Evolutionary conservation across 2,329 filamentous ascomycete species (phyloP), one percentile per base, ranked within the genome.

Genomic region (Dryadomyces sulphureus): DNA sequence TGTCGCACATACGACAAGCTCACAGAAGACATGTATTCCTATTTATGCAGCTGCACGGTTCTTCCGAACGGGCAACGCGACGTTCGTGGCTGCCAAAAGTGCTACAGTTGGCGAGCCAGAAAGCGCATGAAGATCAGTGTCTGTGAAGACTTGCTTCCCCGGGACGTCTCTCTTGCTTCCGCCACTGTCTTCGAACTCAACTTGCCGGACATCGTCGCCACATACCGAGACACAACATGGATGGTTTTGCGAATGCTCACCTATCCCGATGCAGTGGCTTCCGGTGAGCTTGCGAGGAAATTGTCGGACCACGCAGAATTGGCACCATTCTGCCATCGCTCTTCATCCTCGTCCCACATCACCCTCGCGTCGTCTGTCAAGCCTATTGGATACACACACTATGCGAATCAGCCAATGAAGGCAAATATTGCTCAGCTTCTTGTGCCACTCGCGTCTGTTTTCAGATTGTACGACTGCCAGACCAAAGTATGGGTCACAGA

Each of bases 381-480:
- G 24, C 7, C 43, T 0, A 48, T 62, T 16, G 39, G 55, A 3
- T 53, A 54, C 38, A 70, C 71, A 0, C 75, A 79, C 50, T 77
- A 72, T 48, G 57, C 57, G 0, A 54, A 43, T 1, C 60, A 61
- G 25, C 36, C 42, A 0, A 64, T 77, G 35, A 66, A 68, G 1
- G 60, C 65, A 0, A 50, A 55, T 1, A 53, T 64, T n/a, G 55
- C 59, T 7, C 56, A 63, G 2, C 59, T 79, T 0, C 65, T 66
- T 44, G 59, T 68, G 2, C 64, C 65, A 0, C 69, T 69, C 43
- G 70, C 65, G 0, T 49, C 75, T 9, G 60, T 55, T 1, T 65
- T 71, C 38, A 52, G 54, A 0, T 75, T 76, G 48, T 75, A 62
- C 46, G 74, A 79, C 50, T 48, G 44, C 4, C 7, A 24, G 0